Evolutionary conservation across 192 early-diverging fungal genomes (phyloP), one percentile per base, ranked within the genome.

Genomic region (Radiomyces spectabilis): DNA sequence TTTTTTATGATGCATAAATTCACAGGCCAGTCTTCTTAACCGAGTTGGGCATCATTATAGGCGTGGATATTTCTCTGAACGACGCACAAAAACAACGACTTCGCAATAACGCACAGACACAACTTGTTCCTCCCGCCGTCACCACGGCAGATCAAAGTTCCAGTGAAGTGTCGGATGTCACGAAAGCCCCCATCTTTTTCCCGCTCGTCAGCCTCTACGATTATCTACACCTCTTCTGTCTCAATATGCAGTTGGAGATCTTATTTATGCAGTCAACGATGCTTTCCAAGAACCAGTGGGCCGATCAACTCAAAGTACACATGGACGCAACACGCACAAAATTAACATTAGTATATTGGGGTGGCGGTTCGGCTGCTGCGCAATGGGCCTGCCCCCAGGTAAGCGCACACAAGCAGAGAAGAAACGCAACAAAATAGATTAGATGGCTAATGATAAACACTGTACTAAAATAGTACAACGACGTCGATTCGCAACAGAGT

Each of bases 121-220:
- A 73, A 37, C 59, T 84, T 25, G 53, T 61, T 19, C 61, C 73
- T 25, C 53, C 51, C 51, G 26, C 46, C 39, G 51, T 1, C 46
- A 44, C 22, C 55, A 19, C 65, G 5, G 9, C 55, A 22, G 48
- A 52, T 25, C 13, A 32, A 16, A 29, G 34, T 13, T 42, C 24
- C 12, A n/a, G n/a, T n/a, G n/a, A n/a, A n/a, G n/a, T n/a, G n/a
- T n/a, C n/a, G n/a, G n/a, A n/a, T n/a, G n/a, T n/a, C n/a, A 8
- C 37, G 16, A 35, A 42, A 16, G 15, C 42, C 8, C 45, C 68
- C 0, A 57, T 63, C 5, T 73, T 76, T 27, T 76, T 82, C 10
- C 84, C 85, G 22, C 76, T 92, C 22, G 74, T 85, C 2, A 76
- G 74, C 29, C 65, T 93, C 29, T 89, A 89, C 51, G 83, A 88